Evolutionary conservation across 2,329 filamentous ascomycete genomes (phyloP).

Genomic region (Plenodomus lindquistii): DNA sequence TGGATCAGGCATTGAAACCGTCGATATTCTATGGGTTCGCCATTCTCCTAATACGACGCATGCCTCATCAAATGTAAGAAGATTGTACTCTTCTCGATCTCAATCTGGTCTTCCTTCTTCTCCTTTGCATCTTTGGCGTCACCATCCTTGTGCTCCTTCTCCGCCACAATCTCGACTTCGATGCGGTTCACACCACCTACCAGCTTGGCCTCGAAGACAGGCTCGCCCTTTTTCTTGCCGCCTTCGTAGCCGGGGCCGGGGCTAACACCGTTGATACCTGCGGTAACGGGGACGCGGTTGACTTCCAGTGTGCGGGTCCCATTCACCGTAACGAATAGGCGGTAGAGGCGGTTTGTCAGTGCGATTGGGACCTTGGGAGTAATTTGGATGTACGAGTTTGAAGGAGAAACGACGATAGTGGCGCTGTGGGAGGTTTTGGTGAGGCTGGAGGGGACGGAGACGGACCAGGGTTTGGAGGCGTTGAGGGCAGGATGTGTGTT

Average conservation of each 20-base stretch:
- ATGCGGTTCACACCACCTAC: constrained; percentile 75
- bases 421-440: constrained; percentile 71
- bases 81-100: constrained; percentile 78
- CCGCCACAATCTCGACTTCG: constrained; percentile 76
- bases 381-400: constrained; percentile 73
- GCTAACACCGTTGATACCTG: constrained; percentile 36
- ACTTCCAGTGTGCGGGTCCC: constrained; percentile 64
- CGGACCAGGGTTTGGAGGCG: constrained; percentile 62
- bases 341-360: constrained; percentile 71
- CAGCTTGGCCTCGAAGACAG: constrained; percentile 76
- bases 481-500: constrained; percentile 70
- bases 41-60: constrained; percentile 19
- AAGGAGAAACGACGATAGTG: constrained; percentile 69
- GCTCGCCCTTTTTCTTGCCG: constrained; percentile 57
- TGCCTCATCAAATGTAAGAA: constrained; percentile 69
- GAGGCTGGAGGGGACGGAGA: constrained; percentile 68
- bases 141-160: constrained; percentile 56
- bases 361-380: constrained; percentile 66
- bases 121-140: constrained; percentile 38
- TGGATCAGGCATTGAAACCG: no score
- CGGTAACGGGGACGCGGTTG: constrained; percentile 55
- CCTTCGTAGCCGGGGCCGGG: constrained; percentile 29
- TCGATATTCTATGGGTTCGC: no score
- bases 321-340: constrained; percentile 74
- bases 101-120: constrained; percentile 70